A percentile compares a stretch with the other conserved stretches of the same genome.
These are phyloP conservation scores for Pythium scleroteichum DNA, from an alignment of 352 stramenopile species.

Conservation along the genomic window DNA sequence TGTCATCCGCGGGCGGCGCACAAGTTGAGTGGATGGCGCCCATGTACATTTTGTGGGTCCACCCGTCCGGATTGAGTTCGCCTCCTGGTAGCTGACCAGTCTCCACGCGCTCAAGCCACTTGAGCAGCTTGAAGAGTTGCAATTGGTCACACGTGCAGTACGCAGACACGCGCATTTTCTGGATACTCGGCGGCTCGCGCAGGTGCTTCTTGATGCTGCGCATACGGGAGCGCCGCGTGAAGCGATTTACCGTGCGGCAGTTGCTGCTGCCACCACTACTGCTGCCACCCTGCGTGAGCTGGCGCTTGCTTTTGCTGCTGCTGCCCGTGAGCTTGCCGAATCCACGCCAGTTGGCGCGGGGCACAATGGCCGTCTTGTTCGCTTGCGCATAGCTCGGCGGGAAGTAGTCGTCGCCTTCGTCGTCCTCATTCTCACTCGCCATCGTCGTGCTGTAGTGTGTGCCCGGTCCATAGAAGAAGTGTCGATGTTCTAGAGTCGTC, in stretches of 20 bases:
- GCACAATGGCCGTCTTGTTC: slow-evolving; percentile 31
- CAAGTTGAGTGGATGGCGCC: slow-evolving; percentile 80
- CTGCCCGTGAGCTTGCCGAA: slow-evolving; percentile 34
- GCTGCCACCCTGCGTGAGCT: slow-evolving; percentile 8
- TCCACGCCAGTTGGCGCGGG: slow-evolving; percentile 59
- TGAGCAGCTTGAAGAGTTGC: slow-evolving; percentile 85
- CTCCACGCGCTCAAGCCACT: slow-evolving; percentile 83
- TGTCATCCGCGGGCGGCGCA: slow-evolving; percentile 41
- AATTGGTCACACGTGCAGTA: slow-evolving; percentile 87
- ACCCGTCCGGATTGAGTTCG: slow-evolving; percentile 77
- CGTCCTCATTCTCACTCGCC: slow-evolving; percentile 43
- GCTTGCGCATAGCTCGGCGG: slow-evolving; percentile 18
- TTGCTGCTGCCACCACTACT: slow-evolving; percentile 25
- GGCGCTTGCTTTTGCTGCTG: slow-evolving; percentile 51
- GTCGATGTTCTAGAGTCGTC: slow-evolving; percentile 40
- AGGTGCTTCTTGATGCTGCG: slow-evolving; percentile 84
- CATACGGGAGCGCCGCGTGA: slow-evolving; percentile 78
- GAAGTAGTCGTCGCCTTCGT: slow-evolving; percentile 29
- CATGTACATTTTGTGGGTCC: slow-evolving; percentile 88
- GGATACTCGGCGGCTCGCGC: slow-evolving; percentile 60
- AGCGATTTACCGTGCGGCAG: slow-evolving; percentile 57
- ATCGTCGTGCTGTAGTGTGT: slow-evolving; percentile 52
- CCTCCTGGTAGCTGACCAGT: slow-evolving; percentile 73
- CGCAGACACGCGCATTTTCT: slow-evolving; percentile 81
- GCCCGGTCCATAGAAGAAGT: slow-evolving; percentile 56